phyloP scores from a whole-genome alignment of 2,329 filamentous ascomycete species.

The Trichocomaceae sp. region DNA sequence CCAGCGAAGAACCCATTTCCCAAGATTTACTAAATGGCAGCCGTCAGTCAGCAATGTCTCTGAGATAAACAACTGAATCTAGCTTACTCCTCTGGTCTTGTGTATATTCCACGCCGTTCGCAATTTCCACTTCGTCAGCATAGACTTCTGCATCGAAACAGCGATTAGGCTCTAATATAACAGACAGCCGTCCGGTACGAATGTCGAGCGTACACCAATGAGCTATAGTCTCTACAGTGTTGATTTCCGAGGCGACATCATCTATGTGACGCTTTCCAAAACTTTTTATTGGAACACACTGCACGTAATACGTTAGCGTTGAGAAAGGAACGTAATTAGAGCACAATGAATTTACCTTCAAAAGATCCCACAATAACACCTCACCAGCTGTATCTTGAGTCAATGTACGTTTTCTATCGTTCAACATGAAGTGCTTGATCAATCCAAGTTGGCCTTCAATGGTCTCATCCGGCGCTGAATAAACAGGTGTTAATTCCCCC shows the following conservation, averaged over 20 bases:
- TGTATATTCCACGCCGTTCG: constrained; percentile 70
- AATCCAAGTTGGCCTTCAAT: constrained; percentile 94
- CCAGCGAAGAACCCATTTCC: constrained; percentile 92
- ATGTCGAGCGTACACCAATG: constrained; percentile 97
- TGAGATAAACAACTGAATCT: neutral
- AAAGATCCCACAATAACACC: constrained; percentile 87
- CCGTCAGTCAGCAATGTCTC: neutral
- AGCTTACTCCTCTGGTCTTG: constrained; percentile 86
- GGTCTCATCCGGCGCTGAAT: constrained; percentile 65
- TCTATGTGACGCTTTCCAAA: constrained; percentile 93
- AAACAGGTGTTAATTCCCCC: constrained; percentile 55
- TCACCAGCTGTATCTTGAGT: constrained; percentile 94
- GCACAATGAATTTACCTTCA: constrained; percentile 53
- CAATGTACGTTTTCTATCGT: constrained; percentile 80
- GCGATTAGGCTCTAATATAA: constrained; percentile 86
- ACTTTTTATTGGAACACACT: constrained; percentile 82
- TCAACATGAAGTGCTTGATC: constrained; percentile 86
- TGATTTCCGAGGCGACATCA: constrained; percentile 79
- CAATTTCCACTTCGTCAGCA: constrained; percentile 74
- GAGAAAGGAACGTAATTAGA: constrained; percentile 15
- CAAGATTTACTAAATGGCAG: constrained; percentile 67
- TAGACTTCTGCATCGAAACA: constrained; percentile 98
- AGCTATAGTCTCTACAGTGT: constrained; percentile 80
- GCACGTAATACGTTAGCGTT: constrained; percentile 6
- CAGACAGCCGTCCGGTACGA: constrained; percentile 82